phyloP scores from a whole-genome alignment of 768 basidiomycete species.

The Boletus reticuloceps region DNA sequence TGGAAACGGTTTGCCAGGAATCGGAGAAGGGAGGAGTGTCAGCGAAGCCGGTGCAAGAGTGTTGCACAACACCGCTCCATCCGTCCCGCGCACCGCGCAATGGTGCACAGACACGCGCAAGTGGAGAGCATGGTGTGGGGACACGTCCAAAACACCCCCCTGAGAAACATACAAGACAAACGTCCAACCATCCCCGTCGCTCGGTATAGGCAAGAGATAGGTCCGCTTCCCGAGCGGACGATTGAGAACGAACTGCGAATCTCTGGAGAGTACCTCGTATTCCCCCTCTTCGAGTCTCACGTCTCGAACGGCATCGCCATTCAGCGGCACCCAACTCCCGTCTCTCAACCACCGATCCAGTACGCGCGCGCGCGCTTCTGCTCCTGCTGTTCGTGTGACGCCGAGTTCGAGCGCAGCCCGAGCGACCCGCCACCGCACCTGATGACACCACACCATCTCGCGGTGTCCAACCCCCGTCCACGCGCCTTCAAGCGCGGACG shows the following conservation, averaged over 20 bases:
- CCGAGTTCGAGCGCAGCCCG: slow-evolving; percentile 72
- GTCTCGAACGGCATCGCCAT: slow-evolving; percentile 5
- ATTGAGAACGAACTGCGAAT: slow-evolving; percentile 40
- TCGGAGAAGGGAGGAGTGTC: slow-evolving; percentile 63
- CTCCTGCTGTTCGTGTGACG: slow-evolving; percentile 16
- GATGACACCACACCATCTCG: slow-evolving; percentile 99
- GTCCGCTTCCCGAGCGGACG: slow-evolving; percentile 42
- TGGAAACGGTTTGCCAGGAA: slow-evolving; percentile 55
- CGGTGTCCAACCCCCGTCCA: slow-evolving; percentile 96
- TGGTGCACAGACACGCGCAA: slow-evolving; percentile 46
- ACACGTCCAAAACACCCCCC: slow-evolving; percentile 50
- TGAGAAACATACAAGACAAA: slow-evolving; percentile 60
- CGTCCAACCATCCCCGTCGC: slow-evolving; percentile 17
- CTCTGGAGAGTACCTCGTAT: slow-evolving; percentile 38
- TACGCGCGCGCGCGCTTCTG: slow-evolving; percentile 25
- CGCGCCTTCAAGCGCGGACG: slow-evolving; percentile 82
- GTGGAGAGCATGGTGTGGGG: slow-evolving; percentile 46
- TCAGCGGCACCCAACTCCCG: slow-evolving; percentile 46
- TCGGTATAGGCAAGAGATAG: slow-evolving; percentile 48
- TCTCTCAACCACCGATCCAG: slow-evolving; percentile 72
- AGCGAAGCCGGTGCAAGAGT: slow-evolving; percentile 45
- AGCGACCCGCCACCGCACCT: slow-evolving; percentile 88
- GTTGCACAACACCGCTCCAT: slow-evolving; percentile 34
- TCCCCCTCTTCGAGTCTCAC: slow-evolving; percentile 9
- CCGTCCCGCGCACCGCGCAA: slow-evolving; percentile 36